Evolutionary conservation across 2,329 filamentous ascomycete genomes (phyloP).

Genomic region (Hymenoscyphus scutula): DNA sequence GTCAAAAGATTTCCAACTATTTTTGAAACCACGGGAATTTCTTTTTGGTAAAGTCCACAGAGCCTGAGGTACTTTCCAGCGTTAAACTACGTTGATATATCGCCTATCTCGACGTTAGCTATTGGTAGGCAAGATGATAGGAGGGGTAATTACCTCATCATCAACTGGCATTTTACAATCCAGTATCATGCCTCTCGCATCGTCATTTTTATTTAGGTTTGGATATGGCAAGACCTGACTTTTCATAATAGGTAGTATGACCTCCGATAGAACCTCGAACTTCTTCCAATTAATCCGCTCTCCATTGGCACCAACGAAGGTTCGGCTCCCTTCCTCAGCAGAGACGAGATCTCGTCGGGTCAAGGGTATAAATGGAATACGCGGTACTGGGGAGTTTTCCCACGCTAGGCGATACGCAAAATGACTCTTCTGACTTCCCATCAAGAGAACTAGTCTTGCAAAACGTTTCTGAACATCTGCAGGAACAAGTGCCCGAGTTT

Average conservation of each 20-base stretch:
- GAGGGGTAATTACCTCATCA: slow-evolving; percentile 68
- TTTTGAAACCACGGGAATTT: slow-evolving; percentile 62
- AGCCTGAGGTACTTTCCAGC: slow-evolving; percentile 52
- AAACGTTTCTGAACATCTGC: slow-evolving; percentile 76
- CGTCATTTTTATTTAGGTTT: slow-evolving; percentile 66
- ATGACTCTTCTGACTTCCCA: slow-evolving; percentile 89
- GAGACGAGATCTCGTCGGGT: slow-evolving; percentile 87
- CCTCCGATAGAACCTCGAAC: slow-evolving; percentile 93
- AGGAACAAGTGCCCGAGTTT: slow-evolving; percentile 75
- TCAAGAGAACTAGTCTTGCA: slow-evolving; percentile 82
- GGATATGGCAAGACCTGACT: slow-evolving; percentile 84
- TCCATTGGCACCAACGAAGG: slow-evolving; percentile 71
- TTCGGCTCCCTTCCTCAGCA: slow-evolving; percentile 88
- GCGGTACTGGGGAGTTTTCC: slow-evolving; percentile 88
- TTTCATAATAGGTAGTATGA: slow-evolving; percentile 84
- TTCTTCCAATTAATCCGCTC: slow-evolving; percentile 96
- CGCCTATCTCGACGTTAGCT: slow-evolving; percentile 47
- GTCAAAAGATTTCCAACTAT: slow-evolving; percentile 11
- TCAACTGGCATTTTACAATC: slow-evolving; percentile 80
- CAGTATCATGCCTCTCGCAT: slow-evolving; percentile 71
- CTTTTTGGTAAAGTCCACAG: slow-evolving; percentile 55
- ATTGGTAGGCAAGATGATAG: not conserved
- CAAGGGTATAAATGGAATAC: slow-evolving; percentile 90
- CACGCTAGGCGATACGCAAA: slow-evolving; percentile 95
- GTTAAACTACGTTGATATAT: slow-evolving; percentile 62